Evolutionary conservation across 108 stramenopile species (phyloP).

Genomic region (Skeletonema marinoi): DNA sequence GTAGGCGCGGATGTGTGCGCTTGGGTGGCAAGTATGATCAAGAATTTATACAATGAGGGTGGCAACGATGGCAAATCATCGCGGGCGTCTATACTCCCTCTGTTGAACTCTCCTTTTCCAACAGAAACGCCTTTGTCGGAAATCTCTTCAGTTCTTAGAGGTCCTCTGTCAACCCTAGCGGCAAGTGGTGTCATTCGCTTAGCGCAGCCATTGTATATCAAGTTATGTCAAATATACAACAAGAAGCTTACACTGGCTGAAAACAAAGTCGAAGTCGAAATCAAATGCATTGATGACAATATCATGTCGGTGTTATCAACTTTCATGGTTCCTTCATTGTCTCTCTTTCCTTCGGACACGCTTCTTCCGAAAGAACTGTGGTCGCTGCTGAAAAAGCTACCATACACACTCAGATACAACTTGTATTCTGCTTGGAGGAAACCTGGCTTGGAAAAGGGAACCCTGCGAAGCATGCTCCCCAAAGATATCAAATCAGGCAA

Average conservation of each 20-base stretch:
- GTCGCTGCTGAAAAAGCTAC: conserved; percentile 59
- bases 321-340: conserved; percentile 70
- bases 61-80: neutral
- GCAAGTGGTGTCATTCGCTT: conserved; percentile 59
- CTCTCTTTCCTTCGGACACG: conserved; percentile 73
- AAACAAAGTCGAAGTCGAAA: conserved; percentile 13
- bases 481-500: conserved; percentile 24
- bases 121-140: conserved; percentile 25
- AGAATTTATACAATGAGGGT: neutral
- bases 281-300: conserved; percentile 31
- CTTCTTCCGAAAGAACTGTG: conserved; percentile 71
- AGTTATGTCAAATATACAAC: conserved; percentile 61
- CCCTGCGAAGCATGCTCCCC: conserved; percentile 27
- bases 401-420: conserved; percentile 69
- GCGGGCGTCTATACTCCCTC: neutral
- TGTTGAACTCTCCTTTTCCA: neutral
- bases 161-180: conserved; percentile 28
- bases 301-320: conserved; percentile 46
- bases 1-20: conserved; percentile 31
- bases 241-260: neutral
- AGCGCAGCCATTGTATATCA: conserved; percentile 58
- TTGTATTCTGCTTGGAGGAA: conserved; percentile 82
- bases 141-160: conserved; percentile 25
- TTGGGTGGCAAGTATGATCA: conserved; percentile 25
- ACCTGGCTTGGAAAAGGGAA: conserved; percentile 64